Conservation (phyloP, 176 grass and related monocot species). For the Cymbopogon citratus region DNA sequence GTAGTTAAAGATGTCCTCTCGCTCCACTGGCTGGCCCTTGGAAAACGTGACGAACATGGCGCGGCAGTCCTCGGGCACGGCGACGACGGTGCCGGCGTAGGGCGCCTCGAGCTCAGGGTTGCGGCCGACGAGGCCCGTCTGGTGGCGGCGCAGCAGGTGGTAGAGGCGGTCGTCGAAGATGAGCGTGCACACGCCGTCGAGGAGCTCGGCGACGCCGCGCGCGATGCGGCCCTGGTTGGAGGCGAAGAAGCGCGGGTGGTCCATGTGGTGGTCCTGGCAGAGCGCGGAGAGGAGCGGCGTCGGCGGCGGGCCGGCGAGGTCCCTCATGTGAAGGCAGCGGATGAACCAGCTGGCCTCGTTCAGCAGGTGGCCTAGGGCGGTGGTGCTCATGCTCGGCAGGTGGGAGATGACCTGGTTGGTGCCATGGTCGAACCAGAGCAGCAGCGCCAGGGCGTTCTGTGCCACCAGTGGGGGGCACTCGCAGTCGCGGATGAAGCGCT, state of each 20-base stretch:
- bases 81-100: not conserved
- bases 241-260: slow-evolving; percentile 42
- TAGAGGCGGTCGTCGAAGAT: slow-evolving; percentile 52
- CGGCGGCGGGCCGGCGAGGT: not conserved
- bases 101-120: slow-evolving; percentile 9
- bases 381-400: not conserved
- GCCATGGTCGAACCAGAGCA: slow-evolving; percentile 51
- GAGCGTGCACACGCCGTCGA: slow-evolving; percentile 36
- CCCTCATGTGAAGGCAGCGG: slow-evolving; percentile 18
- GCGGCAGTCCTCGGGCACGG: slow-evolving; percentile 36
- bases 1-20: slow-evolving; percentile 50
- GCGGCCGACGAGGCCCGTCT: not conserved
- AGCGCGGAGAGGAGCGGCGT: slow-evolving; percentile 42
- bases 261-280: not conserved
- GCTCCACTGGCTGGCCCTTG: slow-evolving; percentile 29
- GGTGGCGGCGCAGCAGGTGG: not conserved
- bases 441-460: slow-evolving; percentile 47
- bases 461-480: slow-evolving; percentile 8
- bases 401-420: slow-evolving; percentile 13
- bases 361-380: not conserved
- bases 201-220: slow-evolving; percentile 12
- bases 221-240: slow-evolving; percentile 35
- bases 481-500: slow-evolving; percentile 12
- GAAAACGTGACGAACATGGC: slow-evolving; percentile 78
- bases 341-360: slow-evolving; percentile 39